Evolutionary conservation across 805 yeast species (phyloP).

Genomic region (Pichia cephalocereana): DNA sequence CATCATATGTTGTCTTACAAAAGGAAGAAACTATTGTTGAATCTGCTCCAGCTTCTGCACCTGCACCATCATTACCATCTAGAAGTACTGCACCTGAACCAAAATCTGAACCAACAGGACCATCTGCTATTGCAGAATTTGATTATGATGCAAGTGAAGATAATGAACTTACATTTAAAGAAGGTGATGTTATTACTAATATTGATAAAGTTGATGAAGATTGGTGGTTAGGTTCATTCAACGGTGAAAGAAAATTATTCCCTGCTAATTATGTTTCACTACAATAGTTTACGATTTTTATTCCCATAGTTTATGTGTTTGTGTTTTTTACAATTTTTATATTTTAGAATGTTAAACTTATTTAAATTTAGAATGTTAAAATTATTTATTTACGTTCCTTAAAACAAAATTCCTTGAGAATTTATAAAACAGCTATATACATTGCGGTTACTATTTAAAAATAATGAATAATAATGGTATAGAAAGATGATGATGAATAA

Average conservation of each 20-base stretch:
- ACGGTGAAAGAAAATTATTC: slow-evolving; percentile 77
- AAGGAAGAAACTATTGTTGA: slow-evolving; percentile 14
- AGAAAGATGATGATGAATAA: neutral
- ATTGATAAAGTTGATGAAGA: slow-evolving; percentile 88
- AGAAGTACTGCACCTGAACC: slow-evolving; percentile 14
- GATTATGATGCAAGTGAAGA: slow-evolving; percentile 89
- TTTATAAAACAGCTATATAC: too few relatives aligned
- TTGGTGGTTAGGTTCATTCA: slow-evolving; percentile 91
- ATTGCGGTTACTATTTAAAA: neutral
- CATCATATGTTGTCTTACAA: slow-evolving; percentile 37
- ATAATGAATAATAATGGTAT: neutral
- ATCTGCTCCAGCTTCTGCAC: slow-evolving; percentile 13
- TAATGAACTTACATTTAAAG: slow-evolving; percentile 78
- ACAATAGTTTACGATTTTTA: slow-evolving; percentile 2
- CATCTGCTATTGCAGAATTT: slow-evolving; percentile 56
- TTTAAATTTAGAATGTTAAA: neutral
- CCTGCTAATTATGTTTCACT: slow-evolving; percentile 78
- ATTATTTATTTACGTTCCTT: neutral
- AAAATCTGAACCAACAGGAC: slow-evolving; percentile 19
- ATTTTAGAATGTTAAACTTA: neutral
- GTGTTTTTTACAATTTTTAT: too few relatives aligned
- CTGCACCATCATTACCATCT: slow-evolving; percentile 5
- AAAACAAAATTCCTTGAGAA: too few relatives aligned
- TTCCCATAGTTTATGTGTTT: neutral
- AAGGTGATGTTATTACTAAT: slow-evolving; percentile 72